Conservation (phyloP, 2,329 filamentous ascomycete species). For the Pseudonectria foliicola region DNA sequence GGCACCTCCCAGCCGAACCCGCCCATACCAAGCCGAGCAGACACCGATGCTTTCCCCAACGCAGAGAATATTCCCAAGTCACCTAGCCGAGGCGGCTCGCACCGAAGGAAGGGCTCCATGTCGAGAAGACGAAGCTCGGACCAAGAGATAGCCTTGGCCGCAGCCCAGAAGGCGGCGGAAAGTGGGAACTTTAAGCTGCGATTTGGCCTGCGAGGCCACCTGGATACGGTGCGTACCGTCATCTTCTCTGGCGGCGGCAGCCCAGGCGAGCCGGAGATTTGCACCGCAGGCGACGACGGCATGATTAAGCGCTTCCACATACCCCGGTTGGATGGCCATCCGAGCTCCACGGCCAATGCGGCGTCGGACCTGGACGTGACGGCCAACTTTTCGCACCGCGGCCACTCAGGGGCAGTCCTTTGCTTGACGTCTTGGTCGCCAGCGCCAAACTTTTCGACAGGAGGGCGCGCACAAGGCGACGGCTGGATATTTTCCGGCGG, state of each 20-base stretch:
- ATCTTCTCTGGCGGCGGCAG: constrained; percentile 97
- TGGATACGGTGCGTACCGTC: constrained; percentile 88
- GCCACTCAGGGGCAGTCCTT: constrained; percentile 85
- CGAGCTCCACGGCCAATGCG: constrained; percentile 37
- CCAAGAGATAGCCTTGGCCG: constrained; percentile 48
- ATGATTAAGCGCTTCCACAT: constrained; percentile 97
- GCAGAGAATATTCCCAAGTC: constrained; percentile 78
- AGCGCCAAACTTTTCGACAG: constrained; percentile 80
- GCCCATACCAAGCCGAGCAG: constrained; percentile 57
- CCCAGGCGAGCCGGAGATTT: constrained; percentile 92
- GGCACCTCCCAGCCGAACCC: constrained; percentile 38
- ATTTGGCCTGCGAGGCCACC: constrained; percentile 84
- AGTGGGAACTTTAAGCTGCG: constrained; percentile 80
- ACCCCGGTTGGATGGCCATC: constrained; percentile 63
- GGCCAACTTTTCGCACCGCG: constrained; percentile 91
- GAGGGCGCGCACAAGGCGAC: constrained; percentile 80
- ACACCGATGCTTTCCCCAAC: constrained; percentile 80
- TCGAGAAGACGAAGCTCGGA: constrained; percentile 66
- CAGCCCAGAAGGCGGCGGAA: constrained; percentile 53
- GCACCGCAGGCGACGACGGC: constrained; percentile 90
- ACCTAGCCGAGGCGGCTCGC: constrained; percentile 61
- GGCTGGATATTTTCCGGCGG: constrained; percentile 99
- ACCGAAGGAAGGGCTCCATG: constrained; percentile 75
- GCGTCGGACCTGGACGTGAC: constrained; percentile 81
- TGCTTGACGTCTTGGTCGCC: constrained; percentile 81